Evolutionary conservation across 257 asterid species (phyloP), one percentile per base, ranked within the genome.

Genomic region (Capsicum baccatum): DNA sequence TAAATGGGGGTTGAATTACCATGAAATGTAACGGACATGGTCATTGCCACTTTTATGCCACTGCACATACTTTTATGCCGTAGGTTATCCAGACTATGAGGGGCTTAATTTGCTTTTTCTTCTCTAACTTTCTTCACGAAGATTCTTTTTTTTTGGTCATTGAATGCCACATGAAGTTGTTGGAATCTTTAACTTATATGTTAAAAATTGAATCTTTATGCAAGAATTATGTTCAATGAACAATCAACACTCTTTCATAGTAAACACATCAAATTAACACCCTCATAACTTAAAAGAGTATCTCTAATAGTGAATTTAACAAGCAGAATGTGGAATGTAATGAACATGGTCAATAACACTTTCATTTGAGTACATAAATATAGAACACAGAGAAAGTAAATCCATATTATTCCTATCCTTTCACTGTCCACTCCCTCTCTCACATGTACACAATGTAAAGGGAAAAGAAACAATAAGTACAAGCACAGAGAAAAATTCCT

Each of bases 401-500:
- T 11, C 59, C 87, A 78, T 86, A 79, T 85, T 91, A 86, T 86
- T 87, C 57, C 33, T 56, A 6, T 19, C 42, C 9, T 39, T 56
- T 37, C 44, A 59, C 85, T 15, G 57, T 17, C 76, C 50, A 55
- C 47, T 59, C 39, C 44, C 44, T 74, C 62, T 21, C 21, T 74
- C 60, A 50, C 80, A 35, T 26, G 33, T 69, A 56, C 47, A 73
- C 19, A 37, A 71, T 58, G 82, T 58, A 26, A 81, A 83, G 86
- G 83, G 56, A 16, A 63, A 79, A 84, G 78, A 21, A 66, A 50
- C 52, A 21, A 59, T 73, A 81, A 80, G 17, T 81, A 57, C 81
- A 66, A 66, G 35, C 80, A n/a, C 67, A 48, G 55, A 47, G 50
- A 9, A 79, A 64, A 60, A 67, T 96, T 92, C 94, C 97, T 2